These are phyloP conservation scores for Vishniacozyma victoriae DNA, from an alignment of 768 basidiomycete species.

Conservation along the genomic window DNA sequence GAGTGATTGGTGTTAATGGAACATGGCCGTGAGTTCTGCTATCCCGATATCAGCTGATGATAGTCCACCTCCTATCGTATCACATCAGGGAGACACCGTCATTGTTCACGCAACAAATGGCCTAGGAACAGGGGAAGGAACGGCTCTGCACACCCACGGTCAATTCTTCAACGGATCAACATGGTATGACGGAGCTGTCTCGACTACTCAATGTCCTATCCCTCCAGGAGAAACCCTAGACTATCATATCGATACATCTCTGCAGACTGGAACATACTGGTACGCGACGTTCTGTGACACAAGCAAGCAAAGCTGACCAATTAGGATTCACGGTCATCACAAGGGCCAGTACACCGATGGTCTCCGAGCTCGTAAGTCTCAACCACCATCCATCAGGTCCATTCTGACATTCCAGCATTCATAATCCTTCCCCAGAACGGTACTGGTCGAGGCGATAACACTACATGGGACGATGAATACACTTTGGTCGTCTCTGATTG, in stretches of 20 bases:
- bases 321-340: conserved; percentile 47
- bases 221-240: conserved; percentile 65
- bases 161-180: conserved; percentile 84
- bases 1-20: conserved; percentile 80
- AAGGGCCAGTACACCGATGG: conserved; percentile 82
- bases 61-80: conserved; percentile 75
- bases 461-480: conserved; percentile 81
- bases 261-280: conserved; percentile 9
- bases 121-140: conserved; percentile 54
- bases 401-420: conserved; percentile 51
- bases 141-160: conserved; percentile 84
- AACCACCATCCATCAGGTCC: not conserved
- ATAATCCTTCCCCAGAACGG: conserved; percentile 56
- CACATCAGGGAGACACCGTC: conserved; percentile 65
- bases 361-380: conserved; percentile 57
- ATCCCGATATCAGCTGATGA: not conserved
- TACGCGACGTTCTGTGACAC: not conserved
- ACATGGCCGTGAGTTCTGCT: conserved; percentile 75
- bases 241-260: conserved; percentile 60
- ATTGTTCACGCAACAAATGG: conserved; percentile 70
- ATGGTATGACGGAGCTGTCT: conserved; percentile 84
- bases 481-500: conserved; percentile 82
- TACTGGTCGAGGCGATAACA: conserved; percentile 49
- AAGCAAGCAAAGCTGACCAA: conserved; percentile 34
- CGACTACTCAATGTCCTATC: conserved; percentile 72